Percentiles rank a stretch among this genome's conserved stretches.
These are phyloP conservation scores for Penicillium sp. DNA, from an alignment of 2,329 filamentous ascomycete genomes.

Conservation along the genomic window DNA sequence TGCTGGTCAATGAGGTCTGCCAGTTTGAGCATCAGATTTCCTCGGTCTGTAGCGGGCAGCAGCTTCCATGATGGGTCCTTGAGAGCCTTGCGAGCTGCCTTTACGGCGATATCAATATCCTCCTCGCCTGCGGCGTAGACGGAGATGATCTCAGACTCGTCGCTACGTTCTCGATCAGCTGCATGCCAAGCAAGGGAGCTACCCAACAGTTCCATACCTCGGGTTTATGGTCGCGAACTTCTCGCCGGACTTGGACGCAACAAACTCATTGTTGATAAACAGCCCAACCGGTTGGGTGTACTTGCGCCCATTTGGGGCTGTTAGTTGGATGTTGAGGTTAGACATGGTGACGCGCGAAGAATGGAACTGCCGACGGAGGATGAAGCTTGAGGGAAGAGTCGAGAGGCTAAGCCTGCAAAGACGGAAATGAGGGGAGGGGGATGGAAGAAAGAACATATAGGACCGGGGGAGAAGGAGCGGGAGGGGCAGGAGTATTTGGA, in stretches of 20 bases:
- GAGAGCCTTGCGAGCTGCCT: slow-evolving; percentile 41
- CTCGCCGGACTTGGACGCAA: slow-evolving; percentile 67
- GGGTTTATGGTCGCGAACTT: slow-evolving; percentile 73
- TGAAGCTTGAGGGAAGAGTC: slow-evolving; percentile 15
- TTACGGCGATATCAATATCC: slow-evolving; percentile 39
- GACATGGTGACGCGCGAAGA: slow-evolving; percentile 40
- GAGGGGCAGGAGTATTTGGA: slow-evolving; percentile 9
- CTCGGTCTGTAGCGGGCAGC: slow-evolving; percentile 62
- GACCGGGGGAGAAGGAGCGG: not conserved
- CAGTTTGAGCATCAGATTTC: slow-evolving; percentile 69
- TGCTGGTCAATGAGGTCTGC: slow-evolving; percentile 72
- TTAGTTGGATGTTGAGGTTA: slow-evolving; percentile 60
- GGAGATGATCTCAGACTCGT: slow-evolving; percentile 71
- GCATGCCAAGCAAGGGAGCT: not conserved
- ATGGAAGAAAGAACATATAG: slow-evolving; percentile 15
- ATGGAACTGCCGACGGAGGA: slow-evolving; percentile 28
- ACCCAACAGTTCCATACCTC: slow-evolving; percentile 43
- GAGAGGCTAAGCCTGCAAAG: slow-evolving; percentile 17
- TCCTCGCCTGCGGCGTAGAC: slow-evolving; percentile 64
- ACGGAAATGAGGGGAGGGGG: slow-evolving; percentile 13
- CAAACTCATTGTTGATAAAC: slow-evolving; percentile 84
- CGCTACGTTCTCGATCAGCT: slow-evolving; percentile 43
- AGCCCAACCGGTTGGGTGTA: slow-evolving; percentile 77
- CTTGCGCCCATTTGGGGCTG: slow-evolving; percentile 74
- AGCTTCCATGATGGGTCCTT: slow-evolving; percentile 42